Base-by-base conservation (phyloP, 805 yeast species). In the Myxozyma lipomycoides region DNA sequence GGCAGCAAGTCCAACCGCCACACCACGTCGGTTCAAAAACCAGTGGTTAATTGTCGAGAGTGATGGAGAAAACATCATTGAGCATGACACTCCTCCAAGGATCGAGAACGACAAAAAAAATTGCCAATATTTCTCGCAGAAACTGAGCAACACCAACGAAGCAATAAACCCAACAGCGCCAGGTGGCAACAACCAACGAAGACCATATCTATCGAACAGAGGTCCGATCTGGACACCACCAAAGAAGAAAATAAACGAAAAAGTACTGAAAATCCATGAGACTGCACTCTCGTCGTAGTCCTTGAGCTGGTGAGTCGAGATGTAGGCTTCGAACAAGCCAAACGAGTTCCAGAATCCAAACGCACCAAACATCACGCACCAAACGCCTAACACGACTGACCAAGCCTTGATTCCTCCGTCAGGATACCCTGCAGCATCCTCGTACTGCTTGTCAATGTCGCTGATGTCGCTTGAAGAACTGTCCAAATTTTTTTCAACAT, bases 241-340 rank as follows among this genome's bases (percentile, higher is more conserved):
- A 30, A 69, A 61, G 55, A 69, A 71, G 48, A 67, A 66, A 35
- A 71, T 55, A 55, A 66, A 68, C 10, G 69, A 57, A 56, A 65
- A 70, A 6, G 68, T 49, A 4, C 68, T 76, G 61, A 84, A 85
- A 50, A 84, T 77, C 93, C 91, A 85, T 0, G 86, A 79, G 3
- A 83, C 71, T 2, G 78, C 64, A 19, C 82, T 71, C 15, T 79
- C 70, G 15, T 75, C 64, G 21, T 72, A 64, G 30, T 71, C 56
- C 4, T 62, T 61, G 49, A 84, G 69, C 53, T 80, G 81, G 61
- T 82, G 76, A 17, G 67, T 64, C 2, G 78, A 67, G 1, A 84
- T 73, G 63, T 79, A 83, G 0, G 86, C 78, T 64, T 84, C 86
- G 36, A 84, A 72, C 0, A 82, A 83, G 48, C 89, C 88, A 10